phyloP scores from a whole-genome alignment of 2,329 filamentous ascomycete genomes.

The Thyridium curvatum region DNA sequence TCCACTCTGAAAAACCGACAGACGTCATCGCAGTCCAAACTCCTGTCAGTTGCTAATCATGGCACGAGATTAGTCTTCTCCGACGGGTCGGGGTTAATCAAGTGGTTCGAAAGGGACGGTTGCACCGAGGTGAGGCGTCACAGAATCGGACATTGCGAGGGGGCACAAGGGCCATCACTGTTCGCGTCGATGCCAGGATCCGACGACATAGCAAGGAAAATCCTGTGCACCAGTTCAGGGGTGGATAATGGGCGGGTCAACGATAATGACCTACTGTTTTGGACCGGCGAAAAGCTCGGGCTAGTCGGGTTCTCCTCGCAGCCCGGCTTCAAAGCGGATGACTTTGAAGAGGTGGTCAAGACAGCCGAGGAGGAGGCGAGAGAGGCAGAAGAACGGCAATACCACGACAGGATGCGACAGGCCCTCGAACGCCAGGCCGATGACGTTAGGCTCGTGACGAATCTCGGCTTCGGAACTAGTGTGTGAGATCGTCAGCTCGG shows the following conservation, averaged over 20 bases:
- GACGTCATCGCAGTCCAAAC: conserved; percentile 71
- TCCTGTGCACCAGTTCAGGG: conserved; percentile 46
- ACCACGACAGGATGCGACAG: conserved; percentile 65
- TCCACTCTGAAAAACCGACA: conserved; percentile 71
- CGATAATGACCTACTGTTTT: conserved; percentile 69
- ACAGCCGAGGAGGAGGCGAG: conserved; percentile 40
- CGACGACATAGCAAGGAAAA: conserved; percentile 74
- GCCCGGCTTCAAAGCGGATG: conserved; percentile 40
- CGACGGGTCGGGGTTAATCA: conserved; percentile 76
- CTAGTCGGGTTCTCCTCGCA: conserved; percentile 57
- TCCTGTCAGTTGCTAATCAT: conserved; percentile 76
- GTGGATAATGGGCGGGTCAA: conserved; percentile 26
- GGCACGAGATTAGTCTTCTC: conserved; percentile 77
- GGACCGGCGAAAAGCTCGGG: conserved; percentile 82
- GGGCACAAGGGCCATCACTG: conserved; percentile 36
- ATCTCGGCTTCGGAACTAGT: conserved; percentile 44
- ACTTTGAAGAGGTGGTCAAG: conserved; percentile 41
- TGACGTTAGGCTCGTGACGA: conserved; percentile 68
- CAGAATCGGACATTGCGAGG: conserved; percentile 49
- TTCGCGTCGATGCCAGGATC: conserved; percentile 46
- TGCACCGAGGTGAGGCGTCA: conserved; percentile 50
- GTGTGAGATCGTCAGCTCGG: neutral
- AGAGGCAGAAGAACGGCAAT: conserved; percentile 51
- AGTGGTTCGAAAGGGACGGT: conserved; percentile 88
- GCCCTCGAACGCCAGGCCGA: conserved; percentile 73